Base-by-base conservation (phyloP, 2,329 filamentous ascomycete species). In the Fusarium odoratissimum region DNA sequence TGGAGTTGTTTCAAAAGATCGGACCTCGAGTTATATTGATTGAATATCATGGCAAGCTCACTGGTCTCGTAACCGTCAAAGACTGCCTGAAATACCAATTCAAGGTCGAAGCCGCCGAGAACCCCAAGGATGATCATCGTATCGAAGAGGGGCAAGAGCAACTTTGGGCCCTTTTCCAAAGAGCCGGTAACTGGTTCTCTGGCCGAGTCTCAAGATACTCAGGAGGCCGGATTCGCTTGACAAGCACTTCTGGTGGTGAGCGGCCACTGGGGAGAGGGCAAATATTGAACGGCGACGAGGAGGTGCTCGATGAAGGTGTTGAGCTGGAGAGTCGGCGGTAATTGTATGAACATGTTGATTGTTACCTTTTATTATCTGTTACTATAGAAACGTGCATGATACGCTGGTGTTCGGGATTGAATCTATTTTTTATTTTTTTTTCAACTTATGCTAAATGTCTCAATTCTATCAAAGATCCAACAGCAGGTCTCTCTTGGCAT, bases 1-100 rank as follows among this genome's bases (percentile, higher is more conserved):
- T 99, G 95, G 96, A 99, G 79, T 87, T 99, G 16, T 99, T 99
- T 86, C 95, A 95, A 81, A 99, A 98, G 84, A 97, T 99, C 80
- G 96, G 96, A 0, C 96, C 95, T 0, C 90, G 96, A 3, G 95
- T 98, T 10, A 95, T 99, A 55, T 87, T 99, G 7, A 92, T 98
- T 42, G 96, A 99, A 81, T 92, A 97, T 79, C 92, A 93, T 65
- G 96, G 96, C 19, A 90, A 90, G 55, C 87, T 99, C 4, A 90
- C 89, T 0, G 96, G 96, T 0, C 87, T 99, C 0, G 93, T 99
- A 2, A 99, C 96, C 0, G 93, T 98, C 70, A 99, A 99, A 81
- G 96, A 99, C 80, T 98, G 96, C 75, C 85, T 99, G 62, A 97
- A 96, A 80, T 98, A 97, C 79, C 95, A 99, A 82, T 97, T 98